Conservation (phyloP, 2,329 filamentous ascomycete species). For the Trichoderma asperellum region DNA sequence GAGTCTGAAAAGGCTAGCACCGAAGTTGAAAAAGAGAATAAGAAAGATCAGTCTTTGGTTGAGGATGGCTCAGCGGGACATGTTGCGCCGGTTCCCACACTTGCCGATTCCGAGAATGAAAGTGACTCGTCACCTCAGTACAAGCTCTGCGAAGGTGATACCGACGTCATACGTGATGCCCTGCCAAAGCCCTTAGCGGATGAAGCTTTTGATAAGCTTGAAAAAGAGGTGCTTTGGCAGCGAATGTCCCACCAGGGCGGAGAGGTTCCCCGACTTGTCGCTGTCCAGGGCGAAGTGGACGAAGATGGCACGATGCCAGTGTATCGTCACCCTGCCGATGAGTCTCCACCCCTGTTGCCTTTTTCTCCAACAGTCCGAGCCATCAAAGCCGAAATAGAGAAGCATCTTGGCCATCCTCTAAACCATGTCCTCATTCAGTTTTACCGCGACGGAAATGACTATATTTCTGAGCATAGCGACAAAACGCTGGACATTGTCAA, state of each 20-base stretch:
- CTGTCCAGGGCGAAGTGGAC: slow-evolving; percentile 77
- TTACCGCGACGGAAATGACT: slow-evolving; percentile 86
- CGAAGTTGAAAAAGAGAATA: not conserved
- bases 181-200: slow-evolving; percentile 61
- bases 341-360: slow-evolving; percentile 74
- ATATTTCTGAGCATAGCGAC: slow-evolving; percentile 95
- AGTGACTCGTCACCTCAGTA: slow-evolving; percentile 42
- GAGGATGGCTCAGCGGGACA: slow-evolving; percentile 3
- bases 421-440: slow-evolving; percentile 94
- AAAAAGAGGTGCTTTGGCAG: slow-evolving; percentile 81
- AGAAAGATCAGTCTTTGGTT: slow-evolving; percentile 32
- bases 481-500: slow-evolving; percentile 90
- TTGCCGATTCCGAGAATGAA: not conserved
- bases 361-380: slow-evolving; percentile 75
- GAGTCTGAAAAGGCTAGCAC: slow-evolving; percentile 28
- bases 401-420: slow-evolving; percentile 73
- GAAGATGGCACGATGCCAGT: slow-evolving; percentile 77
- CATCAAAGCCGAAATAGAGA: slow-evolving; percentile 71
- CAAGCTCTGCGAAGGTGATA: slow-evolving; percentile 78
- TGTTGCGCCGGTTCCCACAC: not conserved
- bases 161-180: slow-evolving; percentile 70
- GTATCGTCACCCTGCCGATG: slow-evolving; percentile 94
- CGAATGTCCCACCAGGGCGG: slow-evolving; percentile 92
- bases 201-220: slow-evolving; percentile 70
- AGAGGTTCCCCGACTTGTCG: slow-evolving; percentile 87